Evolutionary conservation across 225 moss, liverwort and hornwort species (phyloP).

Genomic region (Sphagnum contortum): DNA sequence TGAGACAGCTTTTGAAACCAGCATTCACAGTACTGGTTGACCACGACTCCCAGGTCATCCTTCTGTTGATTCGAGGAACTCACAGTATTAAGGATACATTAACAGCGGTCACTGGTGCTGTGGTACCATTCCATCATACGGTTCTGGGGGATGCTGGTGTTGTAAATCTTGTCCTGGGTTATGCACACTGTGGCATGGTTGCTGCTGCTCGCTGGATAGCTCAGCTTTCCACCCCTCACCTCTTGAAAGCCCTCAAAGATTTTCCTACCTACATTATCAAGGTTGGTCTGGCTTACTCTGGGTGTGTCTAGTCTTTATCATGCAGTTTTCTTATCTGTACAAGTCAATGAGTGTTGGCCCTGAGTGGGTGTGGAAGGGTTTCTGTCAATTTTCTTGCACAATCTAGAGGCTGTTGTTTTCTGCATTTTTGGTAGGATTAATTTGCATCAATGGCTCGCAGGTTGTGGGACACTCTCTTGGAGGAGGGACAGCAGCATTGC

Average conservation of each 20-base stretch:
- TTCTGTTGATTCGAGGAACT: conserved; percentile 91
- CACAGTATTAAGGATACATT: conserved; percentile 97
- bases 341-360: too few species aligned
- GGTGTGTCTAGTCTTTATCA: not conserved
- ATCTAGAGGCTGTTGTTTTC: too few species aligned
- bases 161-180: conserved; percentile 81
- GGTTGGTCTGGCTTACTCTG: conserved; percentile 20
- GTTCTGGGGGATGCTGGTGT: conserved; percentile 77
- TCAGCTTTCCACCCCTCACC: conserved; percentile 62
- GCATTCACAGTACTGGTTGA: conserved; percentile 96
- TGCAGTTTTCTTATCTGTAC: not conserved
- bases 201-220: conserved; percentile 98
- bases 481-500: conserved; percentile 91
- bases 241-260: conserved; percentile 65
- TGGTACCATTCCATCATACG: conserved; percentile 95
- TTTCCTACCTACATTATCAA: conserved; percentile 77
- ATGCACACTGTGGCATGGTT: conserved; percentile 99
- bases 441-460: conserved; percentile 19
- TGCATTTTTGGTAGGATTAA: too few species aligned
- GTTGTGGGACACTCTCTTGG: conserved; percentile 94
- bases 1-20: conserved; percentile 76
- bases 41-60: conserved; percentile 60
- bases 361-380: too few species aligned
- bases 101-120: conserved; percentile 89
- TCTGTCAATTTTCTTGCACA: too few species aligned